Percentiles rank a stretch among this genome's conserved stretches.
Evolutionary conservation across 2,329 filamentous ascomycete genomes (phyloP).

Genomic region (Decorospora gaudefroyi): DNA sequence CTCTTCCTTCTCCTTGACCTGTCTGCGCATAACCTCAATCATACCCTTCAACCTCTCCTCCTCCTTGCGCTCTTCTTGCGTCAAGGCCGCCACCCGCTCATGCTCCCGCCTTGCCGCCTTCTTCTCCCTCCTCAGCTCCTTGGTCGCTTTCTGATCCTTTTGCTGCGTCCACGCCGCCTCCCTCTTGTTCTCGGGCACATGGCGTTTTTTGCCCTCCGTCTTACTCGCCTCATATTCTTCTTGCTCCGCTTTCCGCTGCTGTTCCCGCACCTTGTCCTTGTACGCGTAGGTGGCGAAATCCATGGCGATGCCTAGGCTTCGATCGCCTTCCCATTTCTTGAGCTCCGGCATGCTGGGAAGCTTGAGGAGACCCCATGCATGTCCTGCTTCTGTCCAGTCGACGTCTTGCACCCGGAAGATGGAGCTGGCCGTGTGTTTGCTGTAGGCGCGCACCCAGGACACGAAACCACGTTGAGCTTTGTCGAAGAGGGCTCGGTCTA

Average conservation of each 20-base stretch:
- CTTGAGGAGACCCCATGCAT: slow-evolving; percentile 82
- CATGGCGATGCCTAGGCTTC: slow-evolving; percentile 47
- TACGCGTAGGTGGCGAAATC: slow-evolving; percentile 51
- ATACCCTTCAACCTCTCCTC: slow-evolving; percentile 43
- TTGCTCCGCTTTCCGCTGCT: slow-evolving; percentile 46
- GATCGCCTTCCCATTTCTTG: slow-evolving; percentile 54
- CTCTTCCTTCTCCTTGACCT: slow-evolving; percentile 33
- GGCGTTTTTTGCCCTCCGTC: slow-evolving; percentile 31
- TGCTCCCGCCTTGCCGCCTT: slow-evolving; percentile 41
- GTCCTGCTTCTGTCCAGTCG: slow-evolving; percentile 80
- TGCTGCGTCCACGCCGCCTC: slow-evolving; percentile 45
- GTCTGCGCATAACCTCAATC: slow-evolving; percentile 36
- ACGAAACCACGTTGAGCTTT: slow-evolving; percentile 92
- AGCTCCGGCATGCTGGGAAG: slow-evolving; percentile 92
- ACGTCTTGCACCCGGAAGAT: slow-evolving; percentile 85
- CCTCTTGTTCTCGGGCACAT: slow-evolving; percentile 33
- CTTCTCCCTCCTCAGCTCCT: slow-evolving; percentile 43
- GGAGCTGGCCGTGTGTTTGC: slow-evolving; percentile 84
- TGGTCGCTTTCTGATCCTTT: slow-evolving; percentile 40
- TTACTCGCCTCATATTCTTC: slow-evolving; percentile 26
- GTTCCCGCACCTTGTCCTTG: slow-evolving; percentile 53
- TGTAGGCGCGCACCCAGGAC: slow-evolving; percentile 89
- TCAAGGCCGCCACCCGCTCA: slow-evolving; percentile 33
- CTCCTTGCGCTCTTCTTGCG: slow-evolving; percentile 38
- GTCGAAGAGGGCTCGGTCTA: slow-evolving; percentile 74